Evolutionary conservation across 306 rosid genomes (phyloP), one percentile per base, ranked within the genome.

Genomic region (Arachis stenosperma): DNA sequence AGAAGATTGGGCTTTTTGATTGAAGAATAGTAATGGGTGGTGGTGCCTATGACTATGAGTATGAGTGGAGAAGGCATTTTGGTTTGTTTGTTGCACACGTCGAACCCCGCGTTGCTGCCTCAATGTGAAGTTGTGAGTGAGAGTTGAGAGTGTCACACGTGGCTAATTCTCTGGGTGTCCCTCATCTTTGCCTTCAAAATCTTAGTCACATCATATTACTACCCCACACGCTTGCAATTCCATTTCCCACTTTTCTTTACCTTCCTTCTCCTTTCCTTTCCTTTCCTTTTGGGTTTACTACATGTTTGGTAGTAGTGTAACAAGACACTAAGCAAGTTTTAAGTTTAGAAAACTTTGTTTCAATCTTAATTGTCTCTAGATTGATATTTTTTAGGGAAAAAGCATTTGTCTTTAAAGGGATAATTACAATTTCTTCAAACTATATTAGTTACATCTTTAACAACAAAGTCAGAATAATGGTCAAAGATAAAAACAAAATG

Each of bases 101-200:
- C 77, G 27, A 83, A 72, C 75, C 85, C 93, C 98, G 92, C 96
- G 94, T 92, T 70, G 7, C 9, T 2, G 52, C 90, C 93, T 78
- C 86, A 5, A 5, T n/a, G 41, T 61, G 13, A 17, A 82, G 47
- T 36, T 33, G 37, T 33, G 37, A 33, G 37, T 33, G 37, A 2
- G 37, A 33, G 37, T 33, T 33, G 37, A 33, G 37, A 33, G 37
- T 33, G 37, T 6, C n/a, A 83, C 92, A 90, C 95, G 92, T 88
- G 91, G 86, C 91, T 61, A n/a, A 42, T 69, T 75, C 68, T 60
- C 56, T 48, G 11, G 15, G 60, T 53, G 44, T 48, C 62, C 42
- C 53, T 30, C 51, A n/a, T 62, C 17, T 52, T 15, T 66, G 7
- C 30, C 69, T 65, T 30, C 15, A 53, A 70, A 82, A 82, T 80